These are phyloP conservation scores for Colletotrichum cereale DNA, from an alignment of 2,329 filamentous ascomycete species.

Conservation along the genomic window DNA sequence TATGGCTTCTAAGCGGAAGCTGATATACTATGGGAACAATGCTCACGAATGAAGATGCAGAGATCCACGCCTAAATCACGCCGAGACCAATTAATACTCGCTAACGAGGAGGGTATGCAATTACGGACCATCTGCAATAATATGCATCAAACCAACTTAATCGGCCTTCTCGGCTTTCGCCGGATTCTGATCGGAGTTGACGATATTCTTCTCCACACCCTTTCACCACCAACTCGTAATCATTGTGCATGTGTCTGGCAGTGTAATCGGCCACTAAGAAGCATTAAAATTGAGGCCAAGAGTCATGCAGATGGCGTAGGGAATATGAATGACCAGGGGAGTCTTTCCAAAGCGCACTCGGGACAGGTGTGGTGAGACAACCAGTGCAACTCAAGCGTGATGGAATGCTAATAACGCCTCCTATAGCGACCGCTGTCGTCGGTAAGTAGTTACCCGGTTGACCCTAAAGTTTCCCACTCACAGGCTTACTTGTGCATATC, in stretches of 20 bases:
- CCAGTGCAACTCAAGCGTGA: no score
- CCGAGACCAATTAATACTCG: no score
- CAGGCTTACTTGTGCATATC: not conserved
- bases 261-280: not conserved
- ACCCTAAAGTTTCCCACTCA: not conserved
- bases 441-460: constrained; percentile 5
- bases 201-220: constrained; percentile 12
- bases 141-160: not conserved
- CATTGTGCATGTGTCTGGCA: not conserved
- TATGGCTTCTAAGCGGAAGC: no score
- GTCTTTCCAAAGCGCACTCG: constrained; percentile 5
- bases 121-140: no score
- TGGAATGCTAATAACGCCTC: constrained; percentile 2
- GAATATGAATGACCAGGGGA: constrained; percentile 17
- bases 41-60: no score
- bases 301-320: not conserved
- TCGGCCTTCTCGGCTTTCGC: not conserved
- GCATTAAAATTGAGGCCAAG: not conserved
- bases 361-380: constrained; percentile 33
- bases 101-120: not conserved
- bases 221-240: not conserved
- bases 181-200: not conserved
- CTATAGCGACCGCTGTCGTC: constrained; percentile 29
- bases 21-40: no score
- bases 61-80: no score